Base-by-base conservation (phyloP, 2,329 filamentous ascomycete species). In the Scedosporium dehoogii region DNA sequence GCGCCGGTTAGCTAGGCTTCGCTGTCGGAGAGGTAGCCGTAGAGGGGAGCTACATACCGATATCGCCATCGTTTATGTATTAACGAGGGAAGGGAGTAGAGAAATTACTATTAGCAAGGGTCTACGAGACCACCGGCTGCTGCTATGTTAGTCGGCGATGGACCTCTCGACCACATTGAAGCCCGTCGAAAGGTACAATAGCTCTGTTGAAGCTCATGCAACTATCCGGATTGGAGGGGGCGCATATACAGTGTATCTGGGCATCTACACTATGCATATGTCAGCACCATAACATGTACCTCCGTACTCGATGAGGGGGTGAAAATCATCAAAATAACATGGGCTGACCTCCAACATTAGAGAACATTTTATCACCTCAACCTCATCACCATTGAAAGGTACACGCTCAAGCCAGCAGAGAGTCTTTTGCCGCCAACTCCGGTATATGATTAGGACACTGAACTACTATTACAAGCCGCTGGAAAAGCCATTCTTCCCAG, bases 381-480 rank as follows among this genome's bases (percentile, higher is more conserved):
- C 46, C 9, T 51, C 46, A 9, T 18, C 21, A 18, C n/a, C 46
- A 23, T 51, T 12, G 9, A 38, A 10, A 38, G 33, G 10, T 10
- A 12, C 33, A 38, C 10, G 46, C 46, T 23, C 14, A 56, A 56
- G 51, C 21, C 14, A 56, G 14, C 51, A 56, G n/a, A 27, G 23
- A 42, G 21, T 23, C 14, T 21, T 16, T 16, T 46, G 60, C 60
- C 33, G 60, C 60, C 60, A 62, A 62, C 60, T 62, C 60, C 60
- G 57, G 44, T 62, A 21, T 46, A 59, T 59, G 57, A 62, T 62
- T 62, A 62, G 38, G 60, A 62, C 51, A 62, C 60, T 33, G 29
- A 61, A 62, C 60, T 62, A 62, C 25, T 62, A 53, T 57, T 62
- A 62, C 60, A 62, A 62, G 60, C 41, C 23, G 27, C 21, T 53